Conservation (phyloP, 345 rosid species). For the Noccaea caerulescens region DNA sequence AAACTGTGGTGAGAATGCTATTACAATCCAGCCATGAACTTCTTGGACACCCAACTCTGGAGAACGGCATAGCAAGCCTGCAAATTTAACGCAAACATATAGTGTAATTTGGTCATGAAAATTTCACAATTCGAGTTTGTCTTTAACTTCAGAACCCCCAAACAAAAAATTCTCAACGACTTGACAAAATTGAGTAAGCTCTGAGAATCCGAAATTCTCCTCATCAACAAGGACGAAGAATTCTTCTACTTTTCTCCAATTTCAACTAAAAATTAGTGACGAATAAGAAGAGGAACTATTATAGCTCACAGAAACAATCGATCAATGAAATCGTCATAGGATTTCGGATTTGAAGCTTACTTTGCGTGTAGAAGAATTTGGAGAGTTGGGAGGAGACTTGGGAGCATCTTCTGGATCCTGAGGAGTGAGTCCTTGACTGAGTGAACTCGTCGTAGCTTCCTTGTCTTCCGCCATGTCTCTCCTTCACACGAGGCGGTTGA, state of each 20-base stretch:
- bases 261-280: background rate
- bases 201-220: background rate
- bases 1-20: constrained; percentile 8
- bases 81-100: background rate
- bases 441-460: constrained; percentile 57
- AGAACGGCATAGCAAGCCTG: constrained; percentile 87
- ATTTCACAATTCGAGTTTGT: background rate
- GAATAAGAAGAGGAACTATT: background rate
- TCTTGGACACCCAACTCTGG: constrained; percentile 90
- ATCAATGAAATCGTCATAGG: background rate
- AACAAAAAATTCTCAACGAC: background rate
- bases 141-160: background rate
- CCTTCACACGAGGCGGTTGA: background rate
- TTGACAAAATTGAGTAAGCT: background rate
- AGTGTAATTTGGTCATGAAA: background rate
- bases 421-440: constrained; percentile 60
- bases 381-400: constrained; percentile 70
- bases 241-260: background rate
- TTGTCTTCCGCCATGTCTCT: constrained; percentile 55
- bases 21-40: constrained; percentile 95
- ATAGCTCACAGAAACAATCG: background rate
- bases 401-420: constrained; percentile 59
- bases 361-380: constrained; percentile 83
- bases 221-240: constrained; percentile 1
- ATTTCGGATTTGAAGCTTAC: constrained; percentile 32